phyloP scores from a whole-genome alignment of 345 rosid species.

The Capsella bursapastoris region DNA sequence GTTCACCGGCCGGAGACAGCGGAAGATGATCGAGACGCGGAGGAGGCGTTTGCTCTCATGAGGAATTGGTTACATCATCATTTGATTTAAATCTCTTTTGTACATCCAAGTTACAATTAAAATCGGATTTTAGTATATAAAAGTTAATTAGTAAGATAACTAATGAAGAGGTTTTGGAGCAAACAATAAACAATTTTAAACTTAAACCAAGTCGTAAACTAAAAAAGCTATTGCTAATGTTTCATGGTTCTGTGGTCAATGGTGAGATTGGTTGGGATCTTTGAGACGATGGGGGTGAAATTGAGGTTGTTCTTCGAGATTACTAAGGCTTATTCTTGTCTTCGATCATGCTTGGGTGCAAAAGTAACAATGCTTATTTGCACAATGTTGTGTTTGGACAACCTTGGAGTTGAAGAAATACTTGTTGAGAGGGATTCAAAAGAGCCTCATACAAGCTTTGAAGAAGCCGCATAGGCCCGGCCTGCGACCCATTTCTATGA shows the following conservation, averaged over 20 bases:
- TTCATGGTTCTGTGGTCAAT: not conserved
- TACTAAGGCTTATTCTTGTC: not conserved
- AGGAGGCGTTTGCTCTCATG: slow-evolving; percentile 63
- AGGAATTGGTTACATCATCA: slow-evolving; percentile 75
- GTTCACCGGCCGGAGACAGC: slow-evolving; percentile 73
- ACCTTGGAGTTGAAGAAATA: not conserved
- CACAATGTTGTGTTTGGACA: not conserved
- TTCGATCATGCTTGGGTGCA: not conserved
- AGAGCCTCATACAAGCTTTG: not conserved
- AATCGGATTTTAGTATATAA: not conserved
- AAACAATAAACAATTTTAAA: not conserved
- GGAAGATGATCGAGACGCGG: slow-evolving; percentile 84
- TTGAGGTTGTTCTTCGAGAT: not conserved
- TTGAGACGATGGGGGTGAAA: not conserved
- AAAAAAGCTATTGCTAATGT: not conserved
- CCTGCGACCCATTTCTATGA: too few relatives aligned
- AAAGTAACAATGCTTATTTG: not conserved
- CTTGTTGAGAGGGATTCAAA: not conserved
- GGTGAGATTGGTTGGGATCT: not conserved
- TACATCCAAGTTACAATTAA: not conserved
- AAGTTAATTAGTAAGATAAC: not conserved
- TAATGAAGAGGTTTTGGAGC: not conserved
- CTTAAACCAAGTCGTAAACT: not conserved
- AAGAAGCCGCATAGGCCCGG: not conserved
- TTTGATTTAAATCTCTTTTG: slow-evolving; percentile 34